Evolutionary conservation across 2,329 filamentous ascomycete species (phyloP), one percentile per base, ranked within the genome.

Genomic region (Monosporascus ibericus): DNA sequence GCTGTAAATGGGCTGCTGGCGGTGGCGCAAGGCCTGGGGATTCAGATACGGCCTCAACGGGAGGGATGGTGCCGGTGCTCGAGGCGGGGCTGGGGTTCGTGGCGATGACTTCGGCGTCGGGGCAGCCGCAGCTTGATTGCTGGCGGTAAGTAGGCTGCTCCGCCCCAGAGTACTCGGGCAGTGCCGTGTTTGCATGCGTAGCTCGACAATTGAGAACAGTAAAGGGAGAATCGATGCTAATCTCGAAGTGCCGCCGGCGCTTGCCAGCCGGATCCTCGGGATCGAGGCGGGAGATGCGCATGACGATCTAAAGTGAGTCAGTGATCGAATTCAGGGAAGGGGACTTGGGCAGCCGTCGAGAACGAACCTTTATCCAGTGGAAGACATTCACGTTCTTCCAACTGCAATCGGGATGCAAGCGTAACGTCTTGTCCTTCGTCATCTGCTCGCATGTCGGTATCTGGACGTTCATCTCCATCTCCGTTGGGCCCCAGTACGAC

Each of bases 211-310:
- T 92, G 47, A 96, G 86, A 46, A 96, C 90, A 56, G 92, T 92
- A 66, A 96, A 92, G 1, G 92, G 92, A 1, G 91, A 96, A 70
- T 96, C 92, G 61, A 96, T 96, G 60, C 90, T 95, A 63, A 96
- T 96, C 69, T 96, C 92, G 60, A 95, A 96, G 66, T 96, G 92
- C 36, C 91, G 82, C 57, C 91, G 83, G 65, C 92, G 92, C 57
- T 75, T 79, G 37, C 79, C 79, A 1, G 76, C 77, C 0, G 90
- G 85, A 62, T 95, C 88, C 11, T 86, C 83, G 39, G 85, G 81
- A 61, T 96, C 92, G 15, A 87, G 75, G 61, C 90, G 90, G 30
- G 91, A 96, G 47, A 96, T 85, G 49, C 92, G 87, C 84, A 96
- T 89, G 55, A 96, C 90, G 64, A 96, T 90, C 89, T 92, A 56